Evolutionary conservation across 805 yeast genomes (phyloP).

Genomic region (Saccharomyces paradoxus): DNA sequence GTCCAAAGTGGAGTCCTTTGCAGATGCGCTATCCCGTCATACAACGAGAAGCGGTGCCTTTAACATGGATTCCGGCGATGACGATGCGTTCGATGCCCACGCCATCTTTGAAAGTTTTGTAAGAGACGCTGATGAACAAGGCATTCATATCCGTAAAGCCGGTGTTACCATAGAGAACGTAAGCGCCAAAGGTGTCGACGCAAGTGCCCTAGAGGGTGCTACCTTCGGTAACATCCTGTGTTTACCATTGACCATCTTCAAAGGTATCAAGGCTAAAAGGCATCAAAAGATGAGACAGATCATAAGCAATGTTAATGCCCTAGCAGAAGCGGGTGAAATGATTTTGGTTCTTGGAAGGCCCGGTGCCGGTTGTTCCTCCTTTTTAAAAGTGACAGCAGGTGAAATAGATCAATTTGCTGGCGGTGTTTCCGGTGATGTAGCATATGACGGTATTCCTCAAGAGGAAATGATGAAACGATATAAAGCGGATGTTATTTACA

Average conservation of each 20-base stretch:
- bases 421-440: constrained; percentile 45
- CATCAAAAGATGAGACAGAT: constrained; percentile 29
- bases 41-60: constrained; percentile 16
- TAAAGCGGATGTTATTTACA: constrained; percentile 49
- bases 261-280: constrained; percentile 14
- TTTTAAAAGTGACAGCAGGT: constrained; percentile 57
- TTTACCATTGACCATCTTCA: constrained; percentile 14
- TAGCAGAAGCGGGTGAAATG: constrained; percentile 57
- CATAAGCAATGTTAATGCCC: constrained; percentile 33
- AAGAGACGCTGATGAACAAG: constrained; percentile 34
- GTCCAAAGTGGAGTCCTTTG: constrained; percentile 19
- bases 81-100: constrained; percentile 4
- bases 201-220: constrained; percentile 26
- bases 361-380: constrained; percentile 74
- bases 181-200: constrained; percentile 31
- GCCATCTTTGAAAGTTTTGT: constrained; percentile 28
- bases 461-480: constrained; percentile 50
- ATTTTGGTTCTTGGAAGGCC: constrained; percentile 64
- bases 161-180: constrained; percentile 34
- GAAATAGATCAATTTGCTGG: constrained; percentile 39
- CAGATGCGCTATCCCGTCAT: constrained; percentile 21
- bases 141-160: constrained; percentile 33
- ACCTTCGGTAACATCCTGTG: constrained; percentile 30
- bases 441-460: constrained; percentile 55
- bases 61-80: constrained; percentile 4